These are phyloP conservation scores for Scleroderma bovista DNA, from an alignment of 768 basidiomycete genomes.

Conservation along the genomic window DNA sequence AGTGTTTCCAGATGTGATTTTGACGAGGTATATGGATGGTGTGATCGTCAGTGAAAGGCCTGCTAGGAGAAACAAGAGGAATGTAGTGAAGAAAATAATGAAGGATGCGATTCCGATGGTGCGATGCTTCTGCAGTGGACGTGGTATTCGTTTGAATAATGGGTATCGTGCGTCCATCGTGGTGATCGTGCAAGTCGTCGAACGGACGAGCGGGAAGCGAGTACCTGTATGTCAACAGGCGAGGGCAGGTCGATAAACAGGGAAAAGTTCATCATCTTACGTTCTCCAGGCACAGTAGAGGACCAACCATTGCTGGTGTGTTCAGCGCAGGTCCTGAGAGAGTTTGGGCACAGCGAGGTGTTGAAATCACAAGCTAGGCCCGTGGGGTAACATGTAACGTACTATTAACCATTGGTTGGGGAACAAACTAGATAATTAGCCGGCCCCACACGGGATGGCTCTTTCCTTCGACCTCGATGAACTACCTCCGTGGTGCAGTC, in stretches of 20 bases:
- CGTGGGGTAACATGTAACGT: too few relatives aligned
- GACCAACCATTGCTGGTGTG: too few relatives aligned
- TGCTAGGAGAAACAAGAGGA: conserved; percentile 71
- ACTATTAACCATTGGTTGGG: background rate
- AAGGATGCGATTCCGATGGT: conserved; percentile 43
- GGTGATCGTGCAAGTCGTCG: background rate
- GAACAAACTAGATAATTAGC: background rate
- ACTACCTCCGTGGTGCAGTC: conserved; percentile 84
- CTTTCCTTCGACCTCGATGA: conserved; percentile 43
- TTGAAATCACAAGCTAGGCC: too few relatives aligned
- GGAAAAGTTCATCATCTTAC: background rate
- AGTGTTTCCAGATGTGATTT: conserved; percentile 31
- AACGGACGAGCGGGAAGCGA: background rate
- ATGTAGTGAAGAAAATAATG: conserved; percentile 50
- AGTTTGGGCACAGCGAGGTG: too few relatives aligned
- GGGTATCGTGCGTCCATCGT: too few relatives aligned
- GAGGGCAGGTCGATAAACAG: background rate
- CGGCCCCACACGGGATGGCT: background rate
- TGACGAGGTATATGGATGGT: conserved; percentile 59
- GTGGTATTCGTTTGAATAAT: conserved; percentile 6
- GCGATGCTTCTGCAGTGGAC: conserved; percentile 42
- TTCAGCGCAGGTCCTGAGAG: too few relatives aligned
- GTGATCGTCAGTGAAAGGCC: conserved; percentile 73
- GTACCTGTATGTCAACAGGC: too few relatives aligned
- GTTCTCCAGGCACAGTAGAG: background rate